Percentiles rank a stretch among this genome's conserved stretches.
Conservation (phyloP, 2,329 filamentous ascomycete species). For the Leptographium wingfieldii region DNA sequence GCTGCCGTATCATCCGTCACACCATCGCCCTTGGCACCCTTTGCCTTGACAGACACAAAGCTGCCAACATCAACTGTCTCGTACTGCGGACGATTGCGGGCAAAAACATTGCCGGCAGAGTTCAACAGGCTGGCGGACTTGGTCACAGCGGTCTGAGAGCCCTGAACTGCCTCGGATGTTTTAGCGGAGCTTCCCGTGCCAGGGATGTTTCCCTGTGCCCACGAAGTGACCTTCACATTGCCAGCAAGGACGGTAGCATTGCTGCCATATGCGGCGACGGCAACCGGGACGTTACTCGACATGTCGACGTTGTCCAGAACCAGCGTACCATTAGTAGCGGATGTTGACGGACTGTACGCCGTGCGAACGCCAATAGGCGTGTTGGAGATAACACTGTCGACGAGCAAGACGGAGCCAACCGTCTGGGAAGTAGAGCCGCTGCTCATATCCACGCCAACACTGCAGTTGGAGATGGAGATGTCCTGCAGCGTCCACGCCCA, state of each 20-base stretch:
- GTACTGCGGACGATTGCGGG: conserved; percentile 84
- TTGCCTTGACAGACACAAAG: conserved; percentile 73
- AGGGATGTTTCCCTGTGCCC: conserved; percentile 62
- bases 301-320: conserved; percentile 89
- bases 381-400: conserved; percentile 69
- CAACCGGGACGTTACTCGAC: conserved; percentile 48
- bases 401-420: conserved; percentile 72
- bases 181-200: conserved; percentile 27
- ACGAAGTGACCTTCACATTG: conserved; percentile 56
- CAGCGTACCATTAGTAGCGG: conserved; percentile 65
- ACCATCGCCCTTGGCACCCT: conserved; percentile 81
- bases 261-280: conserved; percentile 48
- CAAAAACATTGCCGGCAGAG: conserved; percentile 56
- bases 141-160: conserved; percentile 34
- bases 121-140: conserved; percentile 59
- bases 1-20: conserved; percentile 73
- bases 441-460: conserved; percentile 69
- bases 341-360: conserved; percentile 46
- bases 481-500: conserved; percentile 78
- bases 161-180: conserved; percentile 42
- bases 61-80: conserved; percentile 48
- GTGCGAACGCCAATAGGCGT: conserved; percentile 68
- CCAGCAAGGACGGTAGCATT: conserved; percentile 52
- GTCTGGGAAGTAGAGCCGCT: conserved; percentile 50
- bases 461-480: conserved; percentile 59